Percentiles rank a stretch among this genome's conserved stretches.
phyloP scores from a whole-genome alignment of 441 rosid species.

The Lepidium campestre region DNA sequence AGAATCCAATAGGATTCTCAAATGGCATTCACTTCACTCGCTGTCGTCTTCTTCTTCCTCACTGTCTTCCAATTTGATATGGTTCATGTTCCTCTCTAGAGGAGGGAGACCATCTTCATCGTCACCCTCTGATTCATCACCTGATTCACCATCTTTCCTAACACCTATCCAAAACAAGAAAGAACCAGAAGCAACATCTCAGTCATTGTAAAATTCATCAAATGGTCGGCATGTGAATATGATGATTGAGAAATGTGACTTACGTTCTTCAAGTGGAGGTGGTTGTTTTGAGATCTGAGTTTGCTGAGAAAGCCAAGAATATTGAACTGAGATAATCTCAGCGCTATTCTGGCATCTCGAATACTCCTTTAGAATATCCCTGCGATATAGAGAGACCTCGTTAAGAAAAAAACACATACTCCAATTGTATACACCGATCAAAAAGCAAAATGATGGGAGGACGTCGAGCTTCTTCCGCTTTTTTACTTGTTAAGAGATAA shows the following conservation, averaged over 20 bases:
- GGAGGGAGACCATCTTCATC: conserved; percentile 81
- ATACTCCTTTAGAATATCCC: conserved; percentile 81
- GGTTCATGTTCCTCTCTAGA: conserved; percentile 81
- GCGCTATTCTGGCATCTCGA: conserved; percentile 74
- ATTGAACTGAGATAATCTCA: conserved; percentile 74
- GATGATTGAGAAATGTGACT: neutral
- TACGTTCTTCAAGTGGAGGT: conserved; percentile 43
- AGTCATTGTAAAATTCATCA: neutral
- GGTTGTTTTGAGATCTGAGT: conserved; percentile 45
- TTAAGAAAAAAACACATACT: neutral
- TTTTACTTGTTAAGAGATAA: conserved; percentile 78
- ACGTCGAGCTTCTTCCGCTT: neutral
- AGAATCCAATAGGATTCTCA: neutral
- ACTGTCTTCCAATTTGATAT: conserved; percentile 47
- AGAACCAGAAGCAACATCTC: neutral
- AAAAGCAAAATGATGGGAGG: neutral
- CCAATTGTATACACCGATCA: neutral
- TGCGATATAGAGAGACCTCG: conserved; percentile 5
- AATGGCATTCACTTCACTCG: conserved; percentile 33
- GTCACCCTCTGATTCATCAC: conserved; percentile 58
- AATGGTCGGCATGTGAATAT: neutral
- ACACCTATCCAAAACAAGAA: conserved; percentile 2
- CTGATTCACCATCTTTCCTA: conserved; percentile 37
- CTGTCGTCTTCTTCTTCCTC: conserved; percentile 43
- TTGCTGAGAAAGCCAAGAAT: conserved; percentile 82